Evolutionary conservation across 371 early-diverging fungal species (phyloP), one percentile per base, ranked within the genome.

Genomic region (Mortierella sp.): DNA sequence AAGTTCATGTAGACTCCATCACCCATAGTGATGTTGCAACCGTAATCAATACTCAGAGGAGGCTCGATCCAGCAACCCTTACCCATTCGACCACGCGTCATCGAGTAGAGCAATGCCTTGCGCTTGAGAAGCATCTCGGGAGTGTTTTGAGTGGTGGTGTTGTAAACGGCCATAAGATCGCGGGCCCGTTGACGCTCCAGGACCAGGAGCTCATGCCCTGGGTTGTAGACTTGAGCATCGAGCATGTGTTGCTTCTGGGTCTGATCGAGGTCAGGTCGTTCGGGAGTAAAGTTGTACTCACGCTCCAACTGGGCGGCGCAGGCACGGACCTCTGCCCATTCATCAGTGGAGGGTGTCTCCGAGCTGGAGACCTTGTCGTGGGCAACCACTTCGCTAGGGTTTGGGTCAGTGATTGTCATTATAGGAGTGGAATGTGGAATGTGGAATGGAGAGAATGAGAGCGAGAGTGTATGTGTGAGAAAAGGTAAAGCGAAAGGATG

Each of bases 11-110:
- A 93, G 50, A 90, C 88, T 21, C 81, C 60, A 7, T 89, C 73
- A 47, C 94, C 95, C 18, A 94, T 66, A 28, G 74, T 83, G 43
- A 91, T 92, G 81, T 95, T 94, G 61, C 69, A 85, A 12, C 94
- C 93, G 67, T 90, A 92, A 75, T 95, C 97, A 59, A 84, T 86
- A 51, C 77, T 81, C 44, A 94, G 87, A 16, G 88, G 90, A 7
- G 86, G 84, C 62, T 91, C 90, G 44, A 94, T 87, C 65, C 75
- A 85, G 6, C 81, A 74, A 25, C 73, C 69, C 9, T 87, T 82
- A 18, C 86, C 90, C 58, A 82, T 74, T 0, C 70, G 60, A 4
- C 90, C 92, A 4, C 92, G 84, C 3, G 80, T 79, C 43, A 93
- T 72, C 29, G 86, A 68, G 14, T 76, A 68, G 14, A 91, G 70